phyloP scores from a whole-genome alignment of 108 stramenopile genomes.

The Skeletonema marinoi region DNA sequence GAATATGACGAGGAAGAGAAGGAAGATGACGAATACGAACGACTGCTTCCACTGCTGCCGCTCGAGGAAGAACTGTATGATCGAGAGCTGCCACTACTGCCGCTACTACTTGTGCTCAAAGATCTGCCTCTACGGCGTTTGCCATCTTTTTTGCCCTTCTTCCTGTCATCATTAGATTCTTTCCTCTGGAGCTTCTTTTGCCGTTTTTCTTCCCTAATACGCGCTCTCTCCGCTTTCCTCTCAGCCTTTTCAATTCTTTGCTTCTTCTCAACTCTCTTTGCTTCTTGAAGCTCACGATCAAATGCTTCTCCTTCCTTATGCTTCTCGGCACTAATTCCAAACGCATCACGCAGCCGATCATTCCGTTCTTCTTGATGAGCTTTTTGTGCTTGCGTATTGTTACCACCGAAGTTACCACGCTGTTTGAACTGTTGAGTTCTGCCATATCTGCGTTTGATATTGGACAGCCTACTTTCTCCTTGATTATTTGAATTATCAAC shows the following conservation, averaged over 20 bases:
- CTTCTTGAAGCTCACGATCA: slow-evolving; percentile 74
- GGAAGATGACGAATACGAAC: slow-evolving; percentile 26
- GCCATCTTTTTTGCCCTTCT: slow-evolving; percentile 7
- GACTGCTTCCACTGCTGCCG: slow-evolving; percentile 15
- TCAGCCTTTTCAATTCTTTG: slow-evolving; percentile 49
- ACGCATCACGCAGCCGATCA: slow-evolving; percentile 65
- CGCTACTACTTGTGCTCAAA: slow-evolving; percentile 20
- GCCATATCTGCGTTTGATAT: not conserved
- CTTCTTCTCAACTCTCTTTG: slow-evolving; percentile 58
- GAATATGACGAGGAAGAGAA: slow-evolving; percentile 45
- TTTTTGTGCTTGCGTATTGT: slow-evolving; percentile 37
- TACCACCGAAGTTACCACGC: slow-evolving; percentile 18
- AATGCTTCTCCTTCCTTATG: slow-evolving; percentile 85
- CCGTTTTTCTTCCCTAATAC: slow-evolving; percentile 43
- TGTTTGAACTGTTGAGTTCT: not conserved
- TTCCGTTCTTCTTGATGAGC: slow-evolving; percentile 50
- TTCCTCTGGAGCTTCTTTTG: slow-evolving; percentile 23
- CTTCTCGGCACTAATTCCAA: slow-evolving; percentile 56
- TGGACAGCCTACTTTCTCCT: slow-evolving; percentile 4
- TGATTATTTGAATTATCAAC: not conserved
- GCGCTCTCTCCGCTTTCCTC: slow-evolving; percentile 49
- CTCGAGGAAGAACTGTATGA: slow-evolving; percentile 39
- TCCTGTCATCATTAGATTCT: slow-evolving; percentile 29
- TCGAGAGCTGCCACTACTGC: slow-evolving; percentile 27
- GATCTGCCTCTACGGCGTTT: slow-evolving; percentile 30